A percentile compares a stretch with the other conserved stretches of the same genome.
phyloP scores from a whole-genome alignment of 106 monocot genomes.

The Allium fistulosum region DNA sequence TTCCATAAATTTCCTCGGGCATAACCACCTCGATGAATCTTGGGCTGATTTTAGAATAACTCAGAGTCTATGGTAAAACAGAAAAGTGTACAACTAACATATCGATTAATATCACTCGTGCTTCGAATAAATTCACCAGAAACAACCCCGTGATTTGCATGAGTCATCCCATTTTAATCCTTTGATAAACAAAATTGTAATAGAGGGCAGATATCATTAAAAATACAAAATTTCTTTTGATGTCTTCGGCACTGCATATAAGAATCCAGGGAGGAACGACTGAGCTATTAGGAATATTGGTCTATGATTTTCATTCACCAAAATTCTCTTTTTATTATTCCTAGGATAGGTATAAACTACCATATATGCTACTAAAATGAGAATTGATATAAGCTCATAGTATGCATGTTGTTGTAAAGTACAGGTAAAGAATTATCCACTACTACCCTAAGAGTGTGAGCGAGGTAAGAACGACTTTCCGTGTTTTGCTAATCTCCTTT shows the following conservation, averaged over 20 bases:
- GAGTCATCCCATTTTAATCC: constrained; percentile 99
- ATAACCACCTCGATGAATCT: constrained; percentile 94
- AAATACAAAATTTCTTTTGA: constrained; percentile 50
- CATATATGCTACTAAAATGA: too few relatives aligned
- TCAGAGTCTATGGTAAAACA: constrained; percentile 86
- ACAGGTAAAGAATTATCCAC: too few relatives aligned
- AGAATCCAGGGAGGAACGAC: constrained; percentile 50
- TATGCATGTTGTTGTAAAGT: too few relatives aligned
- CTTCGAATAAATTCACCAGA: constrained; percentile 95
- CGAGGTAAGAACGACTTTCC: too few relatives aligned
- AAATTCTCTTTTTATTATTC: too few relatives aligned
- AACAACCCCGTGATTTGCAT: constrained; percentile 96
- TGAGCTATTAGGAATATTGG: neutral
- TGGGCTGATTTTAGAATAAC: constrained; percentile 96
- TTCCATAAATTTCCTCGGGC: constrained; percentile 83
- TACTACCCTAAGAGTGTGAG: too few relatives aligned
- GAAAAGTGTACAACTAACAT: constrained; percentile 95
- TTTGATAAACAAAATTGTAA: constrained; percentile 95
- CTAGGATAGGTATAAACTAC: too few relatives aligned
- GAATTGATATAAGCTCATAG: too few relatives aligned
- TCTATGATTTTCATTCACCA: too few relatives aligned
- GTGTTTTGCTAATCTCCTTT: neutral
- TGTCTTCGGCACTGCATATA: constrained; percentile 75
- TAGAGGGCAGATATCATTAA: constrained; percentile 81
- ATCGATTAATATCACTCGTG: constrained; percentile 87